Percentiles rank a stretch among this genome's conserved stretches.
These are phyloP conservation scores for Exophiala dermatitidis DNA, from an alignment of 2,329 filamentous ascomycete species.

Conservation along the genomic window DNA sequence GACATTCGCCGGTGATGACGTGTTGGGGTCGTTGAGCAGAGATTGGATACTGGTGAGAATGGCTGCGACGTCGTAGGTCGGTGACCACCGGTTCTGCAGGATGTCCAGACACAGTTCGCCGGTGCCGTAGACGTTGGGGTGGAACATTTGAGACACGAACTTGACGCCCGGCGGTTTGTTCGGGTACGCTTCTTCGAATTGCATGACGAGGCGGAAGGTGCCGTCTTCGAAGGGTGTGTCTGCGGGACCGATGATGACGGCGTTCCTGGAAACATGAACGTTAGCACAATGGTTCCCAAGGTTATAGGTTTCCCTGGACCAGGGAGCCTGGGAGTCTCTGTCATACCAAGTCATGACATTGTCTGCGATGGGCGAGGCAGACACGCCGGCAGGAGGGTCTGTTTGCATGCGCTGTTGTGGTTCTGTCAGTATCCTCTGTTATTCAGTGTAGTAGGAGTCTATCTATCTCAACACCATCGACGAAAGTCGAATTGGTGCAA, in stretches of 20 bases:
- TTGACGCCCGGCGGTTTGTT: conserved; percentile 98
- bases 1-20: conserved; percentile 94
- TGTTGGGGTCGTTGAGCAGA: conserved; percentile 95
- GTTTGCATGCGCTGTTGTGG: conserved; percentile 85
- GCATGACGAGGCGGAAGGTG: conserved; percentile 95
- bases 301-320: background rate
- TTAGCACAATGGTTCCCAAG: background rate
- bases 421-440: background rate
- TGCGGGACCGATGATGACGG: conserved; percentile 92
- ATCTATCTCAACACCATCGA: no score
- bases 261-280: conserved; percentile 61
- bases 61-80: conserved; percentile 95
- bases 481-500: no score
- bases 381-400: conserved; percentile 92
- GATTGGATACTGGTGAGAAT: conserved; percentile 97
- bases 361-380: conserved; percentile 88
- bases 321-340: conserved; percentile 9
- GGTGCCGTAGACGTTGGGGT: conserved; percentile 95
- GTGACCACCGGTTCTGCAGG: conserved; percentile 95
- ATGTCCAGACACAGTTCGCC: conserved; percentile 96
- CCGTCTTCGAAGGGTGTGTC: conserved; percentile 98
- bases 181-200: conserved; percentile 97
- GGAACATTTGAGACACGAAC: conserved; percentile 99
- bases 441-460: background rate
- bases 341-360: conserved; percentile 93